Base-by-base conservation (phyloP, 1,139 yeast genomes). In the Eremothecium coryli region DNA sequence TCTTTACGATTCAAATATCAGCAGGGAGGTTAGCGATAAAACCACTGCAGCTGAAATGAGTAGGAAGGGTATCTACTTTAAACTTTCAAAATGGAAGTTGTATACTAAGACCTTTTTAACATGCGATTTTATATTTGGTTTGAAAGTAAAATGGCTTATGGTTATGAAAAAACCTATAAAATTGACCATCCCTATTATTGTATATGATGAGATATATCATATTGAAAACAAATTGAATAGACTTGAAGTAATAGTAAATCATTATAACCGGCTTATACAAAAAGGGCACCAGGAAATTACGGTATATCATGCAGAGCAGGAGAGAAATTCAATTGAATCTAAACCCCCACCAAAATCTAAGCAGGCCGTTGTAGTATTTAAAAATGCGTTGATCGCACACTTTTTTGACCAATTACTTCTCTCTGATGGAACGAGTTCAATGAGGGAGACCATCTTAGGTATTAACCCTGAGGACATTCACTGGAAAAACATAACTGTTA, bases 391-490 rank as follows among this genome's bases (percentile, higher is more conserved):
- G 5, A 68, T 71, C 2, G 73, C 81, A 0, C 66, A 69, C 34
- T 60, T 73, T 4, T 71, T 78, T 1, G 70, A 67, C 36, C 82
- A 79, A 45, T 58, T 76, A 8, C 54, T 75, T 9, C 52, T 73
- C 2, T 63, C 72, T 0, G 61, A 63, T 27, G 48, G 55, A 5
- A 65, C 68, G 35, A 70, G 70, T 1, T 55, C 52, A 21, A 56
- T 72, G 48, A 67, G 64, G 40, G 58, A 58, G 22, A 62, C 67
- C 0, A 43, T 68, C 14, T 54, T 68, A n/a, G 76, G 70, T 14
- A 62, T 74, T 1, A 67, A 74, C 42, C 78, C 82, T 1, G 50
- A 62, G 8, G 84, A 77, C 48, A 60, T 80, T 1, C 52, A 72
- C 1, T 79, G 90, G 88, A 48, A 58, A 1, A 77, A 76, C 46